Evolutionary conservation across 2,329 filamentous ascomycete genomes (phyloP).

Genomic region (Aspergillus niger): DNA sequence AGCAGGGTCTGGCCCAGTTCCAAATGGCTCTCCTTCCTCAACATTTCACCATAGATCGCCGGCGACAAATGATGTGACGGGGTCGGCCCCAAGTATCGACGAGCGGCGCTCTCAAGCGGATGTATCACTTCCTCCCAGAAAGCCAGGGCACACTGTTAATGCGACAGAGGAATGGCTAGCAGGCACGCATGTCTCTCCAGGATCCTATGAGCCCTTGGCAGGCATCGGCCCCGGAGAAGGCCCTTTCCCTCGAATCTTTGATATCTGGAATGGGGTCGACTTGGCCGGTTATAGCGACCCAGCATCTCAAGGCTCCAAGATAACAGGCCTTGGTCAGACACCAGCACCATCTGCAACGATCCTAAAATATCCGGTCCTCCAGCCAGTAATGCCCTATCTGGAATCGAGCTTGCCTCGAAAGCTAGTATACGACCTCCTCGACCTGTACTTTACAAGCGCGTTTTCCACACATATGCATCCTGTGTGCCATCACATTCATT

Average conservation of each 20-base stretch:
- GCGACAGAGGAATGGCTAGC: slow-evolving; percentile 39
- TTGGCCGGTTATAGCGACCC: slow-evolving; percentile 41
- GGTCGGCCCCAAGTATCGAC: slow-evolving; percentile 33
- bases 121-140: slow-evolving; percentile 22
- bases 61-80: slow-evolving; percentile 30
- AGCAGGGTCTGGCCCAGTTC: slow-evolving; percentile 20
- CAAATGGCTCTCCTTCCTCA: slow-evolving; percentile 28
- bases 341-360: slow-evolving; percentile 34
- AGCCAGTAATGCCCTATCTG: slow-evolving; percentile 79
- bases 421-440: slow-evolving; percentile 83
- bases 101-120: slow-evolving; percentile 30
- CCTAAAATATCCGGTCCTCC: slow-evolving; percentile 80
- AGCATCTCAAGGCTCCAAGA: slow-evolving; percentile 56
- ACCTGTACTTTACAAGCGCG: slow-evolving; percentile 88
- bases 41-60: slow-evolving; percentile 31
- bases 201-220: slow-evolving; percentile 34
- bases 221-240: slow-evolving; percentile 29
- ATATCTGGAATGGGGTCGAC: slow-evolving; percentile 36
- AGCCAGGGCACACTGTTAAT: slow-evolving; percentile 23
- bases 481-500: slow-evolving; percentile 85
- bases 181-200: slow-evolving; percentile 34
- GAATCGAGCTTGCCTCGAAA: slow-evolving; percentile 74
- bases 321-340: slow-evolving; percentile 57
- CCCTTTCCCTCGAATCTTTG: slow-evolving; percentile 31
- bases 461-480: slow-evolving; percentile 87